Evolutionary conservation across 345 rosid species (phyloP).

Genomic region (Pugionium cornutum): DNA sequence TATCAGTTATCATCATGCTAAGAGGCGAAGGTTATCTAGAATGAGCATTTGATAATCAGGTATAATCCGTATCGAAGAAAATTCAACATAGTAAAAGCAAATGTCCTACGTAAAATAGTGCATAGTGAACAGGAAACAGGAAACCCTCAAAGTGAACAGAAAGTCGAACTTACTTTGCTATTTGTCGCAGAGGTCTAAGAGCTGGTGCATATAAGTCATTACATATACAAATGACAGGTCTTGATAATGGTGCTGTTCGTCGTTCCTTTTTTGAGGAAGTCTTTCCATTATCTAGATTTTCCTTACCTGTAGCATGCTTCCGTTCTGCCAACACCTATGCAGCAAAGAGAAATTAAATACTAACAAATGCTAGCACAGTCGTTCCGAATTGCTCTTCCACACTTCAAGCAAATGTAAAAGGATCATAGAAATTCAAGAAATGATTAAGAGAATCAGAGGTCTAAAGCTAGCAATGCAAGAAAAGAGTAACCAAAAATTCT

Average conservation of each 20-base stretch:
- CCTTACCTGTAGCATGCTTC: conserved; percentile 61
- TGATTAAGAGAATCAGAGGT: not conserved
- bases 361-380: conserved; percentile 11
- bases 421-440: conserved; percentile 12
- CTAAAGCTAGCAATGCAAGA: conserved; percentile 3
- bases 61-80: not conserved
- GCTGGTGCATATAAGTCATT: conserved; percentile 94
- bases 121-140: conserved; percentile 15
- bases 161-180: conserved; percentile 75
- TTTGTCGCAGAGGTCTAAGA: conserved; percentile 84
- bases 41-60: conserved; percentile 28
- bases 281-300: conserved; percentile 56
- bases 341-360: conserved; percentile 17
- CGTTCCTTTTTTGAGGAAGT: conserved; percentile 58
- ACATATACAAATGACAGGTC: conserved; percentile 85
- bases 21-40: conserved; percentile 17
- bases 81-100: conserved; percentile 15
- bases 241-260: conserved; percentile 59
- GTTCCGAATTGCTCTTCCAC: conserved; percentile 13
- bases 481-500: conserved; percentile 3
- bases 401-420: conserved; percentile 8
- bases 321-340: conserved; percentile 73
- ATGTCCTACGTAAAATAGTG: conserved; percentile 7
- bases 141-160: conserved; percentile 16
- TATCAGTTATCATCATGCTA: conserved; percentile 29